phyloP scores from a whole-genome alignment of 768 basidiomycete species.

The Coprinopsis marcescibilis region DNA sequence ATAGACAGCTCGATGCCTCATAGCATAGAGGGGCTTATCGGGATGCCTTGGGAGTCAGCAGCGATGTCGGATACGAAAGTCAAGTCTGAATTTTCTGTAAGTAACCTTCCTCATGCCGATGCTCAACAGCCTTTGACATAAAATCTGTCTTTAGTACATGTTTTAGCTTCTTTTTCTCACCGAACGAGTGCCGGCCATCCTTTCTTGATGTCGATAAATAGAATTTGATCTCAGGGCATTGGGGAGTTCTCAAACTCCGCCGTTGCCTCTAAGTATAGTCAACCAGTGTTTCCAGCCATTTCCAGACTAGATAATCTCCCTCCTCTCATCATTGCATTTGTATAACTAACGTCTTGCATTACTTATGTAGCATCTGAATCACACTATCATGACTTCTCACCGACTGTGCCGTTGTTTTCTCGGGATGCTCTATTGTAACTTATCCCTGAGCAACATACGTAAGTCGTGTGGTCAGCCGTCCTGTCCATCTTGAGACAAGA shows the following conservation, averaged over 20 bases:
- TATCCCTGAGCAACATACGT: no score
- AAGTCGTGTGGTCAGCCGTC: no score
- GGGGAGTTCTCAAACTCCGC: background rate
- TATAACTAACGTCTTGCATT: no score
- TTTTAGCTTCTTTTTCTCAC: slow-evolving; percentile 14
- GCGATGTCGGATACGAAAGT: slow-evolving; percentile 21
- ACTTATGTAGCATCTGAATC: no score
- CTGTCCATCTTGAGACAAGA: no score
- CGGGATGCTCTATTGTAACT: no score
- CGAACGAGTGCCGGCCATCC: background rate
- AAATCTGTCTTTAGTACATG: slow-evolving; percentile 19
- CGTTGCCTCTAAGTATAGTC: no score
- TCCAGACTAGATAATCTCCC: no score
- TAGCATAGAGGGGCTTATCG: slow-evolving; percentile 24
- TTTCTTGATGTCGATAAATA: background rate
- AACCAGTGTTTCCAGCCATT: no score
- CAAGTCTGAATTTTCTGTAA: slow-evolving; percentile 28
- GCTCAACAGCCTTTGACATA: background rate
- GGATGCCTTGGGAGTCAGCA: slow-evolving; percentile 25
- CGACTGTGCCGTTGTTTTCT: no score
- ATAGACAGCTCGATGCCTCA: slow-evolving; percentile 23
- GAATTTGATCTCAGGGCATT: background rate
- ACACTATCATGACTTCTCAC: no score
- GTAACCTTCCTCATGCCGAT: slow-evolving; percentile 12
- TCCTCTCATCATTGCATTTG: no score